Conservation (phyloP, 2,329 filamentous ascomycete genomes). For the Shiraia sp. region DNA sequence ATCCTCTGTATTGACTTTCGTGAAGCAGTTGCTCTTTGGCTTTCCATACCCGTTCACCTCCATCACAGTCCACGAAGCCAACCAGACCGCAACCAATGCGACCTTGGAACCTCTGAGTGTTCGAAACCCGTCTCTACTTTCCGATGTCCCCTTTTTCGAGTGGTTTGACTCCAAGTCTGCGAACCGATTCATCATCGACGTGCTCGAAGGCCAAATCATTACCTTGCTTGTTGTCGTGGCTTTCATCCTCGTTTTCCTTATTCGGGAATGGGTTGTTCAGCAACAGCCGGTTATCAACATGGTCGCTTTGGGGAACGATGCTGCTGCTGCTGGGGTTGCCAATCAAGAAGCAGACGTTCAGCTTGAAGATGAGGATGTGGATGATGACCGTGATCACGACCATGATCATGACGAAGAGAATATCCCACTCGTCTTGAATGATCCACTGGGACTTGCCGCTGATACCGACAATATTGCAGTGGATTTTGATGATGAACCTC, state of each 20-base stretch:
- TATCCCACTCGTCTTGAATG: background rate
- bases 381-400: slow-evolving; percentile 3
- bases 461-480: background rate
- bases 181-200: slow-evolving; percentile 79
- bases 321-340: slow-evolving; percentile 27
- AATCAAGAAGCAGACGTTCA: slow-evolving; percentile 30
- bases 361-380: slow-evolving; percentile 9
- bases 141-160: slow-evolving; percentile 60
- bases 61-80: slow-evolving; percentile 28
- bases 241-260: slow-evolving; percentile 96
- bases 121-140: slow-evolving; percentile 51
- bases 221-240: slow-evolving; percentile 88
- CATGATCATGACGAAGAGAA: background rate
- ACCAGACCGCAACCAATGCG: slow-evolving; percentile 30
- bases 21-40: slow-evolving; percentile 49
- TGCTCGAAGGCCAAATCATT: slow-evolving; percentile 91
- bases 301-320: slow-evolving; percentile 49
- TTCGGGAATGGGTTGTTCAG: slow-evolving; percentile 96
- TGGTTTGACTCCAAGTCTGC: slow-evolving; percentile 62
- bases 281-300: slow-evolving; percentile 93
- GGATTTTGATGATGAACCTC: background rate
- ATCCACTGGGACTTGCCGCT: background rate
- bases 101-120: slow-evolving; percentile 27
- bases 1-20: slow-evolving; percentile 51
- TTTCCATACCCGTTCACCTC: slow-evolving; percentile 27